phyloP scores from a whole-genome alignment of 805 yeast genomes.

The Candida argentea region DNA sequence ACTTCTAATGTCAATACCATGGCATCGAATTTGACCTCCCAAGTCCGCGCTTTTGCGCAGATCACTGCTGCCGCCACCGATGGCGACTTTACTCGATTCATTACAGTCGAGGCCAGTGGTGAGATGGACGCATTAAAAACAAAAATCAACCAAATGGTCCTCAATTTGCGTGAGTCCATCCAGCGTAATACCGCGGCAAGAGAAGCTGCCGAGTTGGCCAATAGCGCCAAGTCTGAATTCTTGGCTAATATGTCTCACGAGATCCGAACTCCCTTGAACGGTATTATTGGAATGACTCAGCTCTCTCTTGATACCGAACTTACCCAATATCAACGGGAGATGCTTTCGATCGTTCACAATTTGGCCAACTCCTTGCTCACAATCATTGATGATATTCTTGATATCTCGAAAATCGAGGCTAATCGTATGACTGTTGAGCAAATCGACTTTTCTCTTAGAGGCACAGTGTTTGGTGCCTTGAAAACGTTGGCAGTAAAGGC shows the following conservation, averaged over 20 bases:
- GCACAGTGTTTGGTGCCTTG: conserved; percentile 83
- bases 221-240: conserved; percentile 82
- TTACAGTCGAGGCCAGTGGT: conserved; percentile 86
- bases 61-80: conserved; percentile 92
- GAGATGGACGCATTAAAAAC: conserved; percentile 73
- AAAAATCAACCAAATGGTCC: conserved; percentile 50
- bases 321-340: conserved; percentile 86
- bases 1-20: conserved; percentile 86
- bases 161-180: conserved; percentile 76
- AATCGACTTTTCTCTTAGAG: conserved; percentile 76
- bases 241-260: conserved; percentile 81
- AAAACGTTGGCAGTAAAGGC: conserved; percentile 87
- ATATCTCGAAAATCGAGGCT: conserved; percentile 89
- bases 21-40: conserved; percentile 90
- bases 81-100: conserved; percentile 84
- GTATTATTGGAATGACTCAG: conserved; percentile 90
- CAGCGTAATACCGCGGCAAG: conserved; percentile 89
- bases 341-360: conserved; percentile 83
- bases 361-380: conserved; percentile 78
- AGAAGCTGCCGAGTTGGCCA: conserved; percentile 89
- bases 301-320: conserved; percentile 79
- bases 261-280: conserved; percentile 86
- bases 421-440: conserved; percentile 89
- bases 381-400: conserved; percentile 82
- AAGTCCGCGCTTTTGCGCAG: conserved; percentile 88